Evolutionary conservation across 1,139 yeast species (phyloP).

Genomic region (Nakaseomyces bracarensis): DNA sequence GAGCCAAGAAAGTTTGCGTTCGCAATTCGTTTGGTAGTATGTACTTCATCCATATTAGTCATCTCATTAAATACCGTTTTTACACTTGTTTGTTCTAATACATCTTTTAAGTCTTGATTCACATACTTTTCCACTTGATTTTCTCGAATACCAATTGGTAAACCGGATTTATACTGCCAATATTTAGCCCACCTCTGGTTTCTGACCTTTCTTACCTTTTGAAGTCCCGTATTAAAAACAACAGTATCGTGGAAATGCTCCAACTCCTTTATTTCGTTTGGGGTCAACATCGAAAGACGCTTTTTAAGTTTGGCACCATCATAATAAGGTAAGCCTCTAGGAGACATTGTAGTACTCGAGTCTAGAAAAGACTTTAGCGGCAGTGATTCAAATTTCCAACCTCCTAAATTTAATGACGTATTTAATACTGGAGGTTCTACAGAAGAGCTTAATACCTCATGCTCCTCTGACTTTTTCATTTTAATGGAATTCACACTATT

Average conservation of each 20-base stretch:
- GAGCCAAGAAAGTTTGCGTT: slow-evolving; percentile 41
- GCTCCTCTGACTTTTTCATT: slow-evolving; percentile 14
- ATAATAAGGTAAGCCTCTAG: slow-evolving; percentile 32
- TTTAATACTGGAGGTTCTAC: slow-evolving; percentile 7
- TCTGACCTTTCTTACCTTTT: slow-evolving; percentile 28
- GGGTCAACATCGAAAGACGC: slow-evolving; percentile 24
- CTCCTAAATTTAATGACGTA: slow-evolving; percentile 23
- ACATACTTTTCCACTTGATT: slow-evolving; percentile 21
- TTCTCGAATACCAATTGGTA: slow-evolving; percentile 30
- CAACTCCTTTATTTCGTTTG: slow-evolving; percentile 30
- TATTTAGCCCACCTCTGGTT: slow-evolving; percentile 33
- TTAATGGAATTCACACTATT: slow-evolving; percentile 10
- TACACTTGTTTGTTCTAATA: slow-evolving; percentile 25
- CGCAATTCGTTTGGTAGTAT: slow-evolving; percentile 35
- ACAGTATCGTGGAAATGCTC: slow-evolving; percentile 35
- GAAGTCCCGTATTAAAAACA: slow-evolving; percentile 30
- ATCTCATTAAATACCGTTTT: slow-evolving; percentile 29
- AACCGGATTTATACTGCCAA: slow-evolving; percentile 35
- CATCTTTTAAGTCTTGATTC: slow-evolving; percentile 24
- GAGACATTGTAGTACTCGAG: slow-evolving; percentile 18
- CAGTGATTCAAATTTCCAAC: slow-evolving; percentile 31
- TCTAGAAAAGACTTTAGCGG: slow-evolving; percentile 16
- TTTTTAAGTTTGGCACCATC: slow-evolving; percentile 15
- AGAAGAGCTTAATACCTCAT: slow-evolving; percentile 9
- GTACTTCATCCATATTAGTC: slow-evolving; percentile 31